Evolutionary conservation across 2,329 filamentous ascomycete species (phyloP), one percentile per base, ranked within the genome.

Genomic region (Penicillium psychrosexuale): DNA sequence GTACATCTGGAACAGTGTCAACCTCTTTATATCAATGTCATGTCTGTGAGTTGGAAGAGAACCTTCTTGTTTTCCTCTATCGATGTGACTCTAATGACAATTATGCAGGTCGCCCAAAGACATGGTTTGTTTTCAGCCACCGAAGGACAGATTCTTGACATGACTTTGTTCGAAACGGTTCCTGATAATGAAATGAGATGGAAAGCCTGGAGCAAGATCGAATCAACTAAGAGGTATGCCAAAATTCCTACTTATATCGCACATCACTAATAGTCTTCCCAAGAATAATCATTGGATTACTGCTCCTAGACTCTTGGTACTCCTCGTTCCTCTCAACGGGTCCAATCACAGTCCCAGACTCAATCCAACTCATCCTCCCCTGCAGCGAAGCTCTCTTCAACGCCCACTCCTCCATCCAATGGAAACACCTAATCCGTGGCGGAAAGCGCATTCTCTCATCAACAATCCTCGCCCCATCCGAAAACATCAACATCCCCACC

Each of bases 121-220:
- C 76, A 81, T 61, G 79, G 79, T 0, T 66, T 82, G 0, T 81
- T 82, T 53, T 74, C 75, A 13, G 74, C 75, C 4, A 77, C 71
- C 5, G 79, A 82, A 58, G 72, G 75, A 9, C 72, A 75, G 54
- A 65, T 70, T 13, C 65, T 77, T 1, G 72, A 75, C 37, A 71
- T 70, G 55, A 66, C 67, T 17, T 62, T 80, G 3, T 74, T 80
- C 22, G 76, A 78, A 27, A 57, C 62, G 5, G 70, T 79, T 7
- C 65, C 74, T 13, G 75, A 79, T 57, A 70, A 77, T 33, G 76
- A 80, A 46, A 66, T 71, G 24, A 69, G 74, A 60, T 82, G 80
- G 80, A 80, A 77, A 60, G 76, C 77, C 2, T 82, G 80, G 80
- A 74, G 76, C 57, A 77, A 78, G 46, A 72, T 82, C 8, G 80